Evolutionary conservation across 495 filamentous ascomycete species (phyloP).

Genomic region (Hamigera avellanea): DNA sequence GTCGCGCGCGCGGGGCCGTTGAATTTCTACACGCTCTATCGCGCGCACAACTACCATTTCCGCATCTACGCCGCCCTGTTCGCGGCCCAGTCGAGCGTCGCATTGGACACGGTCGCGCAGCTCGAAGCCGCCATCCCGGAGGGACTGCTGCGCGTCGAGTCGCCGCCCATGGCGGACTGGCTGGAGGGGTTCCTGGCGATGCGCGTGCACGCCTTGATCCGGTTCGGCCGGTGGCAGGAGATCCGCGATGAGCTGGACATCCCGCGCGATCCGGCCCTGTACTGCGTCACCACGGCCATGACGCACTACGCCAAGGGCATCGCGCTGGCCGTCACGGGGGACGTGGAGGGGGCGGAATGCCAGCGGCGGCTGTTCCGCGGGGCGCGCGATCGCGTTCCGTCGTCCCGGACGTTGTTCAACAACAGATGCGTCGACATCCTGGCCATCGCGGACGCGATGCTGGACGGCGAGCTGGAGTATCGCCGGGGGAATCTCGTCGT

Average conservation of each 20-base stretch:
- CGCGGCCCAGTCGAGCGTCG: slow-evolving; percentile 42
- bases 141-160: slow-evolving; percentile 44
- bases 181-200: slow-evolving; percentile 52
- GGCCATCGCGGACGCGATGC: slow-evolving; percentile 45
- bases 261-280: slow-evolving; percentile 40
- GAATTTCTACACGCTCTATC: slow-evolving; percentile 60
- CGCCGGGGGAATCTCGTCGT: slow-evolving; percentile 40
- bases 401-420: slow-evolving; percentile 50
- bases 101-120: slow-evolving; percentile 39
- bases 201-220: slow-evolving; percentile 50
- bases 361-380: slow-evolving; percentile 32
- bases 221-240: slow-evolving; percentile 56
- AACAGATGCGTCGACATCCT: slow-evolving; percentile 52
- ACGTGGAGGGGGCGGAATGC: slow-evolving; percentile 32
- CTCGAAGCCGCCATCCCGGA: slow-evolving; percentile 47
- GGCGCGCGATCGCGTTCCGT: slow-evolving; percentile 33
- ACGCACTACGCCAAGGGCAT: slow-evolving; percentile 53
- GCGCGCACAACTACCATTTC: slow-evolving; percentile 56
- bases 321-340: slow-evolving; percentile 43
- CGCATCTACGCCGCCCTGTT: slow-evolving; percentile 64
- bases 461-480: slow-evolving; percentile 59
- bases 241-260: slow-evolving; percentile 34
- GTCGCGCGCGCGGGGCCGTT: slow-evolving; percentile 35
- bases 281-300: slow-evolving; percentile 53
- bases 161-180: slow-evolving; percentile 64